Base-by-base conservation (phyloP, 129 eudicot species). In the Scalesia atractyloides region DNA sequence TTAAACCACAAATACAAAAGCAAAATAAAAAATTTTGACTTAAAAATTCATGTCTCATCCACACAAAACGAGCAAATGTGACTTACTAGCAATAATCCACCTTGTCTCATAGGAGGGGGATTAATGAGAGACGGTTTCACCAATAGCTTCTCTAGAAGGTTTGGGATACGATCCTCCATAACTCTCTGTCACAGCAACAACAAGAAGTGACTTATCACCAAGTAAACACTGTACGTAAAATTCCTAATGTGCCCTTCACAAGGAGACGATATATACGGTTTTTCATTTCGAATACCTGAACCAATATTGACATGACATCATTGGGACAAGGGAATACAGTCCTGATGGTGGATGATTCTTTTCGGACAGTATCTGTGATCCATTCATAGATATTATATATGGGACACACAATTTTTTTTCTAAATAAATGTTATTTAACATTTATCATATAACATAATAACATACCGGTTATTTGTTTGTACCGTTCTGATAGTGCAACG, bases 271-370 rank as follows among this genome's bases (percentile, higher is more conserved):
- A 54, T 37, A 13, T 9, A 57, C 11, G 18, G 10, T 43, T 12
- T 10, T 16, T 9, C 20, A 63, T 64, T 39, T 24, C 49, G 9
- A 68, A 68, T 92, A 92, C 98, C 96, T 92, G 98, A 71, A 92
- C 90, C 83, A 92, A 77, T 79, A 92, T 92, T 57, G 96, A 80
- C 98, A 89, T 92, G 70, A 92, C 98, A 77, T 87, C 98, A 75
- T 92, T 84, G 12, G 98, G 98, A 68, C 86, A 92, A 72, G 98
- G 98, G 79, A 92, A 92, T 39, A 92, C 96, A 70, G 88, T 91
- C 72, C 78, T 82, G 80, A 89, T 92, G 67, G 95, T 87, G 37
- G 95, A 87, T 22, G 98, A 87, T 82, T 93, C 98, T 86, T 93
- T 89, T 18, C 90, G 80, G 37, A 93, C 95, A 48, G 92, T 87